phyloP scores from a whole-genome alignment of 805 yeast genomes.

The Metschnikowia peoriensis region DNA sequence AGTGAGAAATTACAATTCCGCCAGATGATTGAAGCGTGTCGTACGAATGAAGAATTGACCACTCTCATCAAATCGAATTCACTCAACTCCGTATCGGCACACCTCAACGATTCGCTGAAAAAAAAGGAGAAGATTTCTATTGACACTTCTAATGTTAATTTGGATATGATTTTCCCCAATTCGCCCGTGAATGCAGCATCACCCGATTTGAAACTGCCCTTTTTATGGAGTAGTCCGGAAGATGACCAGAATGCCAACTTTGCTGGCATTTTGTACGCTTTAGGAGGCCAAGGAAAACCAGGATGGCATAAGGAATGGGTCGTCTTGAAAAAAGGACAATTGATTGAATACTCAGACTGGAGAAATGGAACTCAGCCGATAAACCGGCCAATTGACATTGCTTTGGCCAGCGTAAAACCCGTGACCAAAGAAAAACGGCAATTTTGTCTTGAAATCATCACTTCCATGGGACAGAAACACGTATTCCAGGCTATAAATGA shows the following conservation, averaged over 20 bases:
- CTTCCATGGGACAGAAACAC: conserved; percentile 63
- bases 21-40: conserved; percentile 40
- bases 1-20: conserved; percentile 41
- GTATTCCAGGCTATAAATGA: conserved; percentile 72
- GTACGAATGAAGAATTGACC: conserved; percentile 40
- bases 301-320: conserved; percentile 94
- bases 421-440: conserved; percentile 46
- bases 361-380: conserved; percentile 62
- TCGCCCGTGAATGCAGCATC: conserved; percentile 8
- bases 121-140: neutral
- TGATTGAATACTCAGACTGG: conserved; percentile 79
- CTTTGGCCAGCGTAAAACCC: conserved; percentile 62
- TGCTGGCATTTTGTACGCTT: conserved; percentile 53
- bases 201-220: neutral
- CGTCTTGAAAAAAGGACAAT: conserved; percentile 62
- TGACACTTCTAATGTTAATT: conserved; percentile 1
- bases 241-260: conserved; percentile 31
- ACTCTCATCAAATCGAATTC: conserved; percentile 27
- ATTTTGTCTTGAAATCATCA: conserved; percentile 71
- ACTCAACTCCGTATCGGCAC: conserved; percentile 17
- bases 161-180: conserved; percentile 30
- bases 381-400: conserved; percentile 66
- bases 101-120: neutral
- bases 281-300: conserved; percentile 58
- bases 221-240: conserved; percentile 1